Conservation (phyloP, 352 stramenopile genomes). For the Phytophthora fragariaefolia region DNA sequence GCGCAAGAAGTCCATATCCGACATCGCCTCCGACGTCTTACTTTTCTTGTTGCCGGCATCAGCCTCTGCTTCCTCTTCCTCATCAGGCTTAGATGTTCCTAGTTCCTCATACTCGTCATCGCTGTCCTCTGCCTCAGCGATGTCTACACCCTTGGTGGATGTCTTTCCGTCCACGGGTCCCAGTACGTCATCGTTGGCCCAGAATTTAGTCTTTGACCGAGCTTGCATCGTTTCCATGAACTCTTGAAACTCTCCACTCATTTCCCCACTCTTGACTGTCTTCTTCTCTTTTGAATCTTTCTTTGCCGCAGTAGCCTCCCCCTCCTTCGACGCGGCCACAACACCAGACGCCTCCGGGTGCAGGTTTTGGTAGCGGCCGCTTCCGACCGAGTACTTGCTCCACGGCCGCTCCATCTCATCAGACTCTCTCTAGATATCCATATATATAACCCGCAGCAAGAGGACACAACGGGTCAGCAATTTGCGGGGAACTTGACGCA, state of each 20-base stretch:
- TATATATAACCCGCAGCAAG: conserved; percentile 3
- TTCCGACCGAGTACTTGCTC: conserved; percentile 91
- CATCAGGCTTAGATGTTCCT: conserved; percentile 32
- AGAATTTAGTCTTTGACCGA: conserved; percentile 90
- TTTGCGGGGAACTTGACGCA: conserved; percentile 4
- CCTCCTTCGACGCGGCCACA: conserved; percentile 16
- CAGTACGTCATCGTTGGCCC: conserved; percentile 91
- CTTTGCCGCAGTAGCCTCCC: conserved; percentile 28
- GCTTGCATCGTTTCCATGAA: conserved; percentile 93
- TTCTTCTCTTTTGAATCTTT: conserved; percentile 33
- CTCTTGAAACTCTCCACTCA: conserved; percentile 80
- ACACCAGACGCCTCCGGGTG: conserved; percentile 27
- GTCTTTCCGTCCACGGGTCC: conserved; percentile 36
- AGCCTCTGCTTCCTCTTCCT: conserved; percentile 42
- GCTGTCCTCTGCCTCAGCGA: conserved; percentile 40
- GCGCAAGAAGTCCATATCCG: conserved; percentile 94
- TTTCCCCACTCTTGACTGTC: conserved; percentile 22
- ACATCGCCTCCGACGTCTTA: conserved; percentile 52
- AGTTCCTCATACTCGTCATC: conserved; percentile 52
- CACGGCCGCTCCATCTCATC: conserved; percentile 75
- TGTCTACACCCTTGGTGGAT: conserved; percentile 34
- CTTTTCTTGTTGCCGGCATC: conserved; percentile 38
- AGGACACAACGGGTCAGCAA: conserved; percentile 18
- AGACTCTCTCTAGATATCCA: conserved; percentile 60
- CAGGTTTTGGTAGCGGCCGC: conserved; percentile 68